Conservation (phyloP, 805 yeast genomes). For the Ogataea naganishii region DNA sequence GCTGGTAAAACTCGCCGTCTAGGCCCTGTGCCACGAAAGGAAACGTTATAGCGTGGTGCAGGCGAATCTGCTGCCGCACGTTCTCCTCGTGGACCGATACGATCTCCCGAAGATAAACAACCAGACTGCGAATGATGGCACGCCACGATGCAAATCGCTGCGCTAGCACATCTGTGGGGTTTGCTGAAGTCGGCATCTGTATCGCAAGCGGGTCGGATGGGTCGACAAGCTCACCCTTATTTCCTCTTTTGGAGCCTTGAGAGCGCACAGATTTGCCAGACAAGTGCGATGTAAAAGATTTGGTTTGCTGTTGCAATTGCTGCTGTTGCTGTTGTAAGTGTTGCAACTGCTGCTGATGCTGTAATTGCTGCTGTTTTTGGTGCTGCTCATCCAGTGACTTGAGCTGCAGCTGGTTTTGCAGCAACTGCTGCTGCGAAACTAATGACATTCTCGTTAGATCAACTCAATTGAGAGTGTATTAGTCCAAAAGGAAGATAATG, state of each 20-base stretch:
- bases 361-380: conserved; percentile 25
- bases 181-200: conserved; percentile 48
- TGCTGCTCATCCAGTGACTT: conserved; percentile 35
- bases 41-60: conserved; percentile 67
- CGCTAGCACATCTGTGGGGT: conserved; percentile 85
- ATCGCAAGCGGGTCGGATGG: conserved; percentile 41
- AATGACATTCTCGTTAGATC: conserved; percentile 16
- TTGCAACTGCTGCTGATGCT: conserved; percentile 29
- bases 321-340: conserved; percentile 25
- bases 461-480: no score
- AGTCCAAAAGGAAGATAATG: no score
- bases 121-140: conserved; percentile 61
- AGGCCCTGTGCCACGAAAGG: conserved; percentile 38
- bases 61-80: conserved; percentile 70
- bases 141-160: conserved; percentile 84
- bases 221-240: conserved; percentile 20
- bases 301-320: conserved; percentile 33
- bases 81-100: conserved; percentile 85
- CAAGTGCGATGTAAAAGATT: conserved; percentile 27
- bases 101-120: conserved; percentile 68
- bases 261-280: neutral
- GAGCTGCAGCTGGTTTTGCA: conserved; percentile 36
- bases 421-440: conserved; percentile 35
- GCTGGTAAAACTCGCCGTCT: conserved; percentile 30
- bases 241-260: conserved; percentile 4